A percentile compares a stretch with the other conserved stretches of the same genome.
Conservation (phyloP, 495 filamentous ascomycete genomes). For the Aspergillus olivimuriae region DNA sequence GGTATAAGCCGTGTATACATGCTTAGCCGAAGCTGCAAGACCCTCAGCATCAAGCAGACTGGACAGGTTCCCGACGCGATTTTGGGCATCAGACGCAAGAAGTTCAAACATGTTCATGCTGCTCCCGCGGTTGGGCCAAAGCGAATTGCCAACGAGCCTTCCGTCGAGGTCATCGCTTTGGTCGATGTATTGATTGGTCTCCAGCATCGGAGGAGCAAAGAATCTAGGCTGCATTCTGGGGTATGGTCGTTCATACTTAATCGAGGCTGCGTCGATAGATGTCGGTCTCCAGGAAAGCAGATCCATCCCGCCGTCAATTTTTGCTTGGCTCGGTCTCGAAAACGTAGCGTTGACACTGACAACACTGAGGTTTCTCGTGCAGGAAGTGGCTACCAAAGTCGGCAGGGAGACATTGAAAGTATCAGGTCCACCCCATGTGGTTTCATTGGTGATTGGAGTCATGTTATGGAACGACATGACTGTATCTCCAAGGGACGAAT, state of each 20-base stretch:
- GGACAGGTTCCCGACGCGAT: not conserved
- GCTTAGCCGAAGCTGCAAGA: not conserved
- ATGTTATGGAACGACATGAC: not conserved
- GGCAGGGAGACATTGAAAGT: not conserved
- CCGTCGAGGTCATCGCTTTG: not conserved
- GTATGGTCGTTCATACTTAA: not conserved
- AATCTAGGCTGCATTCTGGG: not conserved
- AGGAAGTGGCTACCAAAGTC: not conserved
- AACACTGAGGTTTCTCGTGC: not conserved
- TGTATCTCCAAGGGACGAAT: not conserved
- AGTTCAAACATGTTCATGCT: slow-evolving; percentile 1
- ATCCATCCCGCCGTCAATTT: not conserved
- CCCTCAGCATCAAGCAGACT: not conserved
- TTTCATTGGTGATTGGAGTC: not conserved
- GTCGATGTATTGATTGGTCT: not conserved
- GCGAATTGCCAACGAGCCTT: not conserved
- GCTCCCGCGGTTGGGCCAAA: not conserved
- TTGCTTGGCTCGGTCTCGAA: not conserved
- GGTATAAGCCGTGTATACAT: not conserved
- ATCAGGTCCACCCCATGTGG: not conserved
- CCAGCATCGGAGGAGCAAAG: not conserved
- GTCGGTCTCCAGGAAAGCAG: not conserved
- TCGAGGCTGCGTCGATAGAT: not conserved
- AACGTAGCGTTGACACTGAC: slow-evolving; percentile 1
- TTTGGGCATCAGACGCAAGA: not conserved